Evolutionary conservation across 371 early-diverging fungal genomes (phyloP).

Genomic region (Blakeslea trispora): DNA sequence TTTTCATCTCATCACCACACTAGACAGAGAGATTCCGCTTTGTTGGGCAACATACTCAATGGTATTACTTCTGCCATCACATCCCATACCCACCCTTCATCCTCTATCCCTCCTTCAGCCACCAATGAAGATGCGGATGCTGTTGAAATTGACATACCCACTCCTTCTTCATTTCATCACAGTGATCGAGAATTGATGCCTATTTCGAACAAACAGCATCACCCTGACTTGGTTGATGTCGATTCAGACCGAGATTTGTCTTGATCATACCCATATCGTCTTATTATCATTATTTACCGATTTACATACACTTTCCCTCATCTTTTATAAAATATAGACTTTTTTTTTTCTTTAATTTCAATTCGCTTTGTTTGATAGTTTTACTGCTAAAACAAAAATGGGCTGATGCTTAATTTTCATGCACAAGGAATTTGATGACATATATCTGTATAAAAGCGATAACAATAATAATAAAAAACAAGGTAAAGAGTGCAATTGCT

Average conservation of each 20-base stretch:
- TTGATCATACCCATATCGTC: constrained; percentile 5
- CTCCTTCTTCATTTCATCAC: constrained; percentile 33
- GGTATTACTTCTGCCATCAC: constrained; percentile 30
- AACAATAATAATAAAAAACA: no score
- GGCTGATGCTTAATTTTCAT: no score
- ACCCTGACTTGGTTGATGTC: constrained; percentile 24
- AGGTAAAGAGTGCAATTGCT: no score
- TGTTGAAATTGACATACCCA: constrained; percentile 50
- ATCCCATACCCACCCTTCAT: constrained; percentile 14
- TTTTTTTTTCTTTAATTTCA: no score
- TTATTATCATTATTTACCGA: no score
- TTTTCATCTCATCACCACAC: constrained; percentile 1
- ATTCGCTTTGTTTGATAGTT: no score
- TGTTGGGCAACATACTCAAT: constrained; percentile 27
- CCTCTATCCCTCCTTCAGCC: constrained; percentile 2
- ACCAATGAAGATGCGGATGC: constrained; percentile 37
- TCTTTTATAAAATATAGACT: no score
- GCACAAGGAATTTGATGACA: no score
- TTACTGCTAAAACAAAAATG: no score
- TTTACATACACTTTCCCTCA: no score
- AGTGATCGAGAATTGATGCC: constrained; percentile 36
- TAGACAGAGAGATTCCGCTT: constrained; percentile 24
- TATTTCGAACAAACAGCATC: constrained; percentile 12
- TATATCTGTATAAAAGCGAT: no score
- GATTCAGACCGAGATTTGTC: constrained; percentile 32